Conservation (phyloP, 805 yeast genomes). For the Candida boidinii region DNA sequence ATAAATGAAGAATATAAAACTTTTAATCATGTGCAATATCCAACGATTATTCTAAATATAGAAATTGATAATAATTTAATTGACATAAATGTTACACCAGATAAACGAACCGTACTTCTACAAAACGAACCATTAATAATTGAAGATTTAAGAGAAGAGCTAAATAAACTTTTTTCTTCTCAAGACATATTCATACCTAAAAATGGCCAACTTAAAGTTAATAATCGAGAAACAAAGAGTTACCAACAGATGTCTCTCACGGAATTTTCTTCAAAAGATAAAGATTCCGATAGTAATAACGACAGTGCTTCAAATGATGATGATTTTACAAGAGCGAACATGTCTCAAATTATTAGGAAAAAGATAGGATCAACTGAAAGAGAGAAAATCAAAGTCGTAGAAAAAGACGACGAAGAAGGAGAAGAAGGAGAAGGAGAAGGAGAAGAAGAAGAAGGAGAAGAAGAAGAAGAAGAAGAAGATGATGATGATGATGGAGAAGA, state of each 20-base stretch:
- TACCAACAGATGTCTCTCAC: constrained; percentile 2
- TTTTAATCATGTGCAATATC: constrained; percentile 67
- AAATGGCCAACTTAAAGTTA: neutral
- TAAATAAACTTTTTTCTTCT: constrained; percentile 37
- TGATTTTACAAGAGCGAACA: too few species aligned
- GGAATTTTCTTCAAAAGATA: too few species aligned
- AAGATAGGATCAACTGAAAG: constrained; percentile 1
- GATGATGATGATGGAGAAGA: constrained; percentile 1
- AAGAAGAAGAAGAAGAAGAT: constrained; percentile 2
- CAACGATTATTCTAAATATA: constrained; percentile 59
- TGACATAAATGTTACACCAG: constrained; percentile 93
- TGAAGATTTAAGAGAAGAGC: constrained; percentile 43
- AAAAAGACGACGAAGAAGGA: constrained; percentile 2
- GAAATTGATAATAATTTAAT: constrained; percentile 38
- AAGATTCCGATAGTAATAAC: too few species aligned
- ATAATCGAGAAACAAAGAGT: constrained; percentile 1
- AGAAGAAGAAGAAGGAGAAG: constrained; percentile 2
- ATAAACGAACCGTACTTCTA: constrained; percentile 65
- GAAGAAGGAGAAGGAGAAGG: constrained; percentile 3
- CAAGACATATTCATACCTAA: constrained; percentile 19
- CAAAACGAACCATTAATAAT: constrained; percentile 58
- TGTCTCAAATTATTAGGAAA: too few species aligned
- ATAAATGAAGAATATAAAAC: constrained; percentile 67
- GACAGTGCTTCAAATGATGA: too few species aligned
- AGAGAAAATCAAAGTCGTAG: too few species aligned